Base-by-base conservation (phyloP, 2,329 filamentous ascomycete species). In the Gaeumannomyces tritici region DNA sequence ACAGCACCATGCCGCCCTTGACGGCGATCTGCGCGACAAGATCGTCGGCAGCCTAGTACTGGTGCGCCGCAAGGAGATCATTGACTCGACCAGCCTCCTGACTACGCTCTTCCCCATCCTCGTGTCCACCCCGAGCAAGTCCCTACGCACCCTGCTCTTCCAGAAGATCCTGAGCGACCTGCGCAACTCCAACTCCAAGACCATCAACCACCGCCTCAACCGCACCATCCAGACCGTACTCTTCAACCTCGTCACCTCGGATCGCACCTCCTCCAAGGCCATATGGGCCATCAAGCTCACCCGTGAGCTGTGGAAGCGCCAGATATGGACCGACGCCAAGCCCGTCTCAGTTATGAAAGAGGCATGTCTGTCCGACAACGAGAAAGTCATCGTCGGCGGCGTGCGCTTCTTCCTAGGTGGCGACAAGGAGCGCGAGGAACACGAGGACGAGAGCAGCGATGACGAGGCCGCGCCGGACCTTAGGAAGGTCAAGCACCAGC, bases 341-440 rank as follows among this genome's bases (percentile, higher is more conserved):
- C 88, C 93, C 0, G 95, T 98, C n/a, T 92, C 96, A 70, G 90
- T 98, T 67, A 98, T 99, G 93, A 96, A 96, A 76, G 90, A 96
- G 75, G 92, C 93, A 0, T 61, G 89, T 62, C 77, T 99, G 63
- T 87, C 91, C 4, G 89, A 96, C 61, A 96, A 97, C 68, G 91
- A 96, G 69, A 99, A 99, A 77, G 92, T 98, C 4, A 85, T 95
- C 29, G 80, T 89, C 7, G 91, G 92, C 21, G 93, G 91, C 57
- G 90, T 96, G 18, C 85, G 91, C 28, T 99, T 98, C 80, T 99
- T 99, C 79, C 81, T 99, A 0, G 95, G 95, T 28, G 93, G 93
- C 42, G 95, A 99, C 74, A 93, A 96, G 74, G 95, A 98, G 76
- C 86, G 93, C 67, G 95, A 99, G 73, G 93, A 97, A 69, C 80